Evolutionary conservation across 495 filamentous ascomycete genomes (phyloP).

Genomic region (Patellaria atrata): DNA sequence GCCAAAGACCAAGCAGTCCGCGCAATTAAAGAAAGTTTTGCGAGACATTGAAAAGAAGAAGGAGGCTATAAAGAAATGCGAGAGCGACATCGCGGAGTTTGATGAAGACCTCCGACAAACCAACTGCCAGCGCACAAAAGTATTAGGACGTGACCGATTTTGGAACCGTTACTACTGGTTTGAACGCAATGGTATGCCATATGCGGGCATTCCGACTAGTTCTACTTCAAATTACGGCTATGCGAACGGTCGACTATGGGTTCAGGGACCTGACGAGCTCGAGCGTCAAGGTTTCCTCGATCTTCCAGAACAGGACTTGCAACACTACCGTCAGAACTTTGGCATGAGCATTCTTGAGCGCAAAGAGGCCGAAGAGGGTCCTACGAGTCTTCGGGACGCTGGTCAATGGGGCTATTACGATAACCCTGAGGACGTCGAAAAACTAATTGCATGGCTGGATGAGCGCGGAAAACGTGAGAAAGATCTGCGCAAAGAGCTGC

Average conservation of each 20-base stretch:
- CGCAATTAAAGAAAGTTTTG: constrained; percentile 70
- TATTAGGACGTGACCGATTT: constrained; percentile 85
- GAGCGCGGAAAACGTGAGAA: constrained; percentile 66
- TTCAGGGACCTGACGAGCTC: constrained; percentile 85
- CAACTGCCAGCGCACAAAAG: constrained; percentile 77
- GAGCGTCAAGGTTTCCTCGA: constrained; percentile 79
- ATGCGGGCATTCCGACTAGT: constrained; percentile 70
- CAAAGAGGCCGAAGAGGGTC: constrained; percentile 73
- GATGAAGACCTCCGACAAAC: constrained; percentile 89
- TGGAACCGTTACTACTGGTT: constrained; percentile 99
- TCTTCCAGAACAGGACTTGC: constrained; percentile 48
- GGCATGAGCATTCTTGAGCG: constrained; percentile 71
- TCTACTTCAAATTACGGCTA: constrained; percentile 78
- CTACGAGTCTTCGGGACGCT: constrained; percentile 61
- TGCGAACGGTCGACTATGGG: constrained; percentile 89
- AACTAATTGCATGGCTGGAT: constrained; percentile 78
- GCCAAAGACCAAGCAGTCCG: constrained; percentile 68
- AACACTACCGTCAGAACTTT: constrained; percentile 48
- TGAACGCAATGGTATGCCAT: constrained; percentile 96
- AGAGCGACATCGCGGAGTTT: constrained; percentile 66
- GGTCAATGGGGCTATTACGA: constrained; percentile 85
- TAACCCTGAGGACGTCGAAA: constrained; percentile 58
- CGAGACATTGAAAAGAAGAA: constrained; percentile 81
- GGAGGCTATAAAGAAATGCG: constrained; percentile 58
- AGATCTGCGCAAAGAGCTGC: constrained; percentile 73